Evolutionary conservation across 805 yeast species (phyloP).

Genomic region (Candida dajiaensis): DNA sequence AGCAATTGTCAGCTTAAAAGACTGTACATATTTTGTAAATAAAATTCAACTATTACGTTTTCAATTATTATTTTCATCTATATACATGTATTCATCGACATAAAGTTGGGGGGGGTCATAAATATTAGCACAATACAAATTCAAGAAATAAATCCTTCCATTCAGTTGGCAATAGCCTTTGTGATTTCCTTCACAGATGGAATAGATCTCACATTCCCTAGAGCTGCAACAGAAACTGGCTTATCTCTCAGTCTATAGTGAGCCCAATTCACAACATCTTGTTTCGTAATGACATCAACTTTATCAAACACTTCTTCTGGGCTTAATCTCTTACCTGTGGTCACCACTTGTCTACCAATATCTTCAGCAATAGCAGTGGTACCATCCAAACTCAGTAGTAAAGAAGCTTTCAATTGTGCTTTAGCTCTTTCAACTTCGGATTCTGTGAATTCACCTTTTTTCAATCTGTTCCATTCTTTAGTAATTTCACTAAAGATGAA

Average conservation of each 20-base stretch:
- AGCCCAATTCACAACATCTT: slow-evolving; percentile 86
- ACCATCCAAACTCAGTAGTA: slow-evolving; percentile 85
- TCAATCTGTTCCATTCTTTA: slow-evolving; percentile 85
- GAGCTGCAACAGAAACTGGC: slow-evolving; percentile 86
- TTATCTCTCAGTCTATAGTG: slow-evolving; percentile 69
- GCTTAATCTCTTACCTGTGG: slow-evolving; percentile 65
- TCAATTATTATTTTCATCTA: neutral
- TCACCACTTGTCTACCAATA: slow-evolving; percentile 93
- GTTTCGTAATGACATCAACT: slow-evolving; percentile 70
- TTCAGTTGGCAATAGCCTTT: slow-evolving; percentile 23
- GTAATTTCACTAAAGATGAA: slow-evolving; percentile 68
- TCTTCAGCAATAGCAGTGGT: slow-evolving; percentile 96
- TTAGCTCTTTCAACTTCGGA: slow-evolving; percentile 93
- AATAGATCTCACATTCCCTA: slow-evolving; percentile 72
- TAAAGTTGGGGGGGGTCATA: neutral
- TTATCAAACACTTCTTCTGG: slow-evolving; percentile 46
- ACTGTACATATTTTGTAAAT: neutral
- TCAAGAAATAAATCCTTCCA: neutral
- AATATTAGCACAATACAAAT: neutral
- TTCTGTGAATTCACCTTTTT: slow-evolving; percentile 67
- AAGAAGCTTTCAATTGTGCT: slow-evolving; percentile 89
- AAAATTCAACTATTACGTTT: neutral
- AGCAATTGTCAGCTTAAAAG: slow-evolving; percentile 11
- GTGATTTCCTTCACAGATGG: slow-evolving; percentile 64
- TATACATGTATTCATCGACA: neutral